These are phyloP conservation scores for Arthrinium puccinioides DNA, from an alignment of 2,329 filamentous ascomycete species.

Conservation along the genomic window DNA sequence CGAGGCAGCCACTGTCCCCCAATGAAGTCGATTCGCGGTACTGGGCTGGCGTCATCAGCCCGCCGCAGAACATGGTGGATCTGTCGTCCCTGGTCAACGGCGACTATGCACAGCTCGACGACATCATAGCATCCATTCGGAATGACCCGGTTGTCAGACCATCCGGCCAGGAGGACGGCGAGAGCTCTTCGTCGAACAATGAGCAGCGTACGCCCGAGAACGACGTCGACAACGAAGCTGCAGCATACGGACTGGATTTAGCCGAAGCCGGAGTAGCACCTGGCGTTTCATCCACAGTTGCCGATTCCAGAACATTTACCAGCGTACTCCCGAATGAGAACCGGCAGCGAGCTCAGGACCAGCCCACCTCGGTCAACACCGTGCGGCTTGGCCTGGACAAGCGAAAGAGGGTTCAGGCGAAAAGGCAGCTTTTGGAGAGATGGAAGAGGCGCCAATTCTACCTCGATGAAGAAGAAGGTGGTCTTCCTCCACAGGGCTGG, in stretches of 20 bases:
- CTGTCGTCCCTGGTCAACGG: constrained; percentile 20
- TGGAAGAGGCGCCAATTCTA: constrained; percentile 78
- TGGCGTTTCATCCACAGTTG: too few species aligned
- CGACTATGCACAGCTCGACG: constrained; percentile 20
- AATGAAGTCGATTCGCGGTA: constrained; percentile 17
- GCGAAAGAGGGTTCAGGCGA: constrained; percentile 33
- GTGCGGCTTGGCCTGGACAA: constrained; percentile 28
- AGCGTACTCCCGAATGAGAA: constrained; percentile 30
- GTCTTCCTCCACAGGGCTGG: constrained; percentile 56
- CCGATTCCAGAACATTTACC: constrained; percentile 20
- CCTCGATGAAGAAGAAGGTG: constrained; percentile 77
- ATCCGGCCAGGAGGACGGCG: neutral
- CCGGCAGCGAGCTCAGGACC: constrained; percentile 29
- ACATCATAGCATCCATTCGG: constrained; percentile 22
- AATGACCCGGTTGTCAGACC: constrained; percentile 7
- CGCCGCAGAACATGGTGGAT: constrained; percentile 22
- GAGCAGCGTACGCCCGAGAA: constrained; percentile 6
- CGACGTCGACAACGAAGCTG: neutral
- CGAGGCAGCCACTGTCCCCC: constrained; percentile 16
- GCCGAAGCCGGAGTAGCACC: constrained; percentile 8
- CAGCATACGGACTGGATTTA: too few species aligned
- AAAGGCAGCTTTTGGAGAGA: constrained; percentile 55
- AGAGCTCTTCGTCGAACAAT: constrained; percentile 15
- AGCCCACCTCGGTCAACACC: constrained; percentile 24
- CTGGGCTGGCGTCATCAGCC: constrained; percentile 22